Evolutionary conservation across 192 early-diverging fungal species (phyloP).

Genomic region (Linnemannia zychae): DNA sequence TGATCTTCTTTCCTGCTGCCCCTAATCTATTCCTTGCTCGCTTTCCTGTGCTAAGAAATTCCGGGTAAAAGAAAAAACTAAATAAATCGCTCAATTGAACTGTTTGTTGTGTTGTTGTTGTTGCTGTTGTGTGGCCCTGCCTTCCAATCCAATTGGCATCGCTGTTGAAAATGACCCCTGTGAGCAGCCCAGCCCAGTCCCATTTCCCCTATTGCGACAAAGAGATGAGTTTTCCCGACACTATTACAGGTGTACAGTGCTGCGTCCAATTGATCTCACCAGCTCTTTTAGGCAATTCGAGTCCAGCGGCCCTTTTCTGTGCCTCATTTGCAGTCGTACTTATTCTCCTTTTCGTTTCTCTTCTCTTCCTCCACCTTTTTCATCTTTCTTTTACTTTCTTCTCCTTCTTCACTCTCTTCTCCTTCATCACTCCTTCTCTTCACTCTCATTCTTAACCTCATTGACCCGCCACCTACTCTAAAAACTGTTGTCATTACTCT

Average conservation of each 20-base stretch:
- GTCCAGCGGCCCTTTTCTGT: background rate
- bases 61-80: too few species aligned
- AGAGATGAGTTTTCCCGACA: background rate
- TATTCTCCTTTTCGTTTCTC: background rate
- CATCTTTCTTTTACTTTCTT: background rate
- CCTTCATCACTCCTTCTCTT: background rate
- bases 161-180: too few species aligned
- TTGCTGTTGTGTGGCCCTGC: too few species aligned
- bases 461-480: background rate
- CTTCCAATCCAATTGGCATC: too few species aligned
- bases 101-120: too few species aligned
- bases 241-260: background rate
- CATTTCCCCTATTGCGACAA: background rate
- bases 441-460: background rate
- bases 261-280: background rate
- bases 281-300: background rate
- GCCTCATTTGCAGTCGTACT: background rate
- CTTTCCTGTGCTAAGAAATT: too few species aligned
- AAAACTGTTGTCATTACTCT: background rate
- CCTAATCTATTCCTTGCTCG: too few species aligned
- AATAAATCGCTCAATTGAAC: too few species aligned
- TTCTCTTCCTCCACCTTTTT: background rate
- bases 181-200: background rate
- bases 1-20: too few species aligned
- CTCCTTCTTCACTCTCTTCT: background rate